A percentile compares a stretch with the other conserved stretches of the same genome.
phyloP scores from a whole-genome alignment of 2,329 filamentous ascomycete genomes.

The Pezicula neosporulosa region DNA sequence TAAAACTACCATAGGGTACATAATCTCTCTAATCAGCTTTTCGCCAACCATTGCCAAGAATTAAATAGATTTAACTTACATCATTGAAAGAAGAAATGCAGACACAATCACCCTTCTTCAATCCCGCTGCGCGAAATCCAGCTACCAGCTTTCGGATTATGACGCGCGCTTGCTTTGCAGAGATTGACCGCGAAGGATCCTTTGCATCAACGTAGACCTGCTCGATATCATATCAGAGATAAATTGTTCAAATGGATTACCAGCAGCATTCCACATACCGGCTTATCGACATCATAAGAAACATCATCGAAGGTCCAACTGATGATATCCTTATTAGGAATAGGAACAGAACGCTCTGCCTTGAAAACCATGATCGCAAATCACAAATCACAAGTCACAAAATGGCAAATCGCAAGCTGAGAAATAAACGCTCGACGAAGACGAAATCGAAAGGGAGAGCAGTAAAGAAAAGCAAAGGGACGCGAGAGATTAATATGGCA shows the following conservation, averaged over 20 bases:
- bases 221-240: not conserved
- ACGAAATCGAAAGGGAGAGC: too few relatives aligned
- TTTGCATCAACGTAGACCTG: slow-evolving; percentile 24
- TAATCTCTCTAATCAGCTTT: slow-evolving; percentile 9
- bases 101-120: slow-evolving; percentile 25
- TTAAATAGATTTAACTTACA: slow-evolving; percentile 9
- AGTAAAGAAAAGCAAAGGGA: too few relatives aligned
- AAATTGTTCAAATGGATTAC: not conserved
- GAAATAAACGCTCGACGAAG: too few relatives aligned
- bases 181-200: slow-evolving; percentile 18
- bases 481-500: too few relatives aligned
- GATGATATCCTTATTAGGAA: slow-evolving; percentile 20
- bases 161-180: slow-evolving; percentile 18
- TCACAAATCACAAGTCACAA: too few relatives aligned
- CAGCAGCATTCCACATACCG: slow-evolving; percentile 14
- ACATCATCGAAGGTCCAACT: slow-evolving; percentile 23
- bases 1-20: slow-evolving; percentile 17
- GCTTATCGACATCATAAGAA: slow-evolving; percentile 18
- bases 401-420: too few relatives aligned
- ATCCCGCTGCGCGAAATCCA: slow-evolving; percentile 21
- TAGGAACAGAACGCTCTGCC: slow-evolving; percentile 8
- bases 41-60: not conserved
- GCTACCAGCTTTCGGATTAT: slow-evolving; percentile 22
- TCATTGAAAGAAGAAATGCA: slow-evolving; percentile 27
- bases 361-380: slow-evolving; percentile 9